phyloP scores from a whole-genome alignment of 768 basidiomycete genomes.

The Kwoniella mangroviensis region DNA sequence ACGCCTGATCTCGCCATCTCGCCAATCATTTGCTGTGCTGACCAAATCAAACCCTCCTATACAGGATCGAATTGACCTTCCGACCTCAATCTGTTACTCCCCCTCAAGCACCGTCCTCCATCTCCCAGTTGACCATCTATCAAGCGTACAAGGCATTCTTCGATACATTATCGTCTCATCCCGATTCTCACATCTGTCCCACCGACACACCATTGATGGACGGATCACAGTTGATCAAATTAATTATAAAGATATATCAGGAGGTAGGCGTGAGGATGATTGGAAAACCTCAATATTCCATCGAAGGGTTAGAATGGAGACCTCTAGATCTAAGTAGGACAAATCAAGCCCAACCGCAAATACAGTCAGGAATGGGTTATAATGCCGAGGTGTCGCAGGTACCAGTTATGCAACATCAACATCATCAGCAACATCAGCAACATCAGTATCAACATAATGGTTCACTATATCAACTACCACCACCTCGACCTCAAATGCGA shows the following conservation, averaged over 20 bases:
- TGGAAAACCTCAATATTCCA: not conserved
- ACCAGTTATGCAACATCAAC: not conserved
- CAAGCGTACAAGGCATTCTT: not conserved
- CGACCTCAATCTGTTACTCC: not conserved
- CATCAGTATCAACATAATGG: not conserved
- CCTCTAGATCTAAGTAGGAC: too few relatives aligned
- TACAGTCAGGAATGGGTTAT: not conserved
- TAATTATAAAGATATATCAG: not conserved
- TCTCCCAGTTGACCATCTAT: constrained; percentile 4
- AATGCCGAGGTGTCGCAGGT: not conserved
- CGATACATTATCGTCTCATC: not conserved
- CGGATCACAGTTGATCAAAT: constrained; percentile 1
- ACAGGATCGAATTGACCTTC: not conserved
- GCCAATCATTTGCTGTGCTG: not conserved
- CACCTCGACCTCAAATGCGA: too few relatives aligned
- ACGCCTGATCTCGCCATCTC: too few relatives aligned
- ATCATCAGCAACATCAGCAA: not conserved
- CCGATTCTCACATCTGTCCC: not conserved
- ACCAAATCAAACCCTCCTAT: not conserved
- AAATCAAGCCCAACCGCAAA: not conserved
- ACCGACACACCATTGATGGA: constrained; percentile 1
- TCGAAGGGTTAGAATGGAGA: not conserved
- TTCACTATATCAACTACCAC: too few relatives aligned
- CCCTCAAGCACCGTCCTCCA: not conserved
- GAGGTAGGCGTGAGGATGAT: constrained; percentile 1